Evolutionary conservation across 345 rosid species (phyloP), one percentile per base, ranked within the genome.

Genomic region (Stellera chamaejasme): DNA sequence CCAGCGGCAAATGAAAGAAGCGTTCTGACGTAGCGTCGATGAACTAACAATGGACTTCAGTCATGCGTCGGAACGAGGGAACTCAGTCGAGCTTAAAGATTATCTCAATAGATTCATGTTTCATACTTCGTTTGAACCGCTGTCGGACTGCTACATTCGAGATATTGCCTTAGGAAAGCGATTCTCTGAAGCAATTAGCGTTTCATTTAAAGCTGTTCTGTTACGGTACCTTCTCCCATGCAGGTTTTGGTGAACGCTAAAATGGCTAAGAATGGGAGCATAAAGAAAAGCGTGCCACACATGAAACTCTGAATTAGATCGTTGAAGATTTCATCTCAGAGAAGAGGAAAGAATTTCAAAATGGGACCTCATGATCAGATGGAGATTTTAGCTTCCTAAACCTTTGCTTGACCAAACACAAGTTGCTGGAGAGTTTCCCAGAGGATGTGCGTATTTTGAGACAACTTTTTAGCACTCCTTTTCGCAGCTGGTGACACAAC

Each of bases 281-380:
- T 66, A 69, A 64, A 74, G 53, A 51, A 59, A 15, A 45, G 7
- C 59, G n/a, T 61, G 32, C 0, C 48, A 58, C 3, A 67, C 65
- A 0, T 23, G 47, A 39, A 2, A 15, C n/a, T 5, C 6, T 69
- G 0, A 70, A 69, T 13, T 32, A 16, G 23, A 36, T 54, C 10
- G 12, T 58, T 2, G 25, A 25, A 2, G 41, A 61, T 10, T 45
- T n/a, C 15, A 69, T 69, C 14, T 25, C 67, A 13, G 54, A 14
- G 6, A 60, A 58, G 28, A n/a, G 45, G n/a, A 11, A 52, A 16
- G 10, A 60, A 28, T 2, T 46, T 2, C 11, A 10, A 3, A 28
- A 14, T 0, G 16, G 39, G 0, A 23, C 6, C 1, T 15, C 6
- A n/a, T n/a, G n/a, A n/a, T n/a, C n/a, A 2, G 57, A 58, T 13